Base-by-base conservation (phyloP, 108 stramenopile species). In the Cyclotella baltica region DNA sequence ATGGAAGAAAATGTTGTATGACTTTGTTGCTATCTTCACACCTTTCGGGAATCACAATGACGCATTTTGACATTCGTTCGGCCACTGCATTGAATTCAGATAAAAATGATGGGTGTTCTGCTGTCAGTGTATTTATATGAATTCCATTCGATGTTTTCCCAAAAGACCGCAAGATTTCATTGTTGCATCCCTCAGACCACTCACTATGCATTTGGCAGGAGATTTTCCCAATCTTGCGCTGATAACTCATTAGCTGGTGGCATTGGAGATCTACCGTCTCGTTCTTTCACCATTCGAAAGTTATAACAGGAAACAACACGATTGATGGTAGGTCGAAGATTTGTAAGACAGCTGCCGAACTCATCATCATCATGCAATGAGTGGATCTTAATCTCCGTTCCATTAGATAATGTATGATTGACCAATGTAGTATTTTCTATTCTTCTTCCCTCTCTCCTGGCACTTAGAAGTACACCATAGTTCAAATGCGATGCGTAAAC, bases 151-250 rank as follows among this genome's bases (percentile, higher is more conserved):
- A 19, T 15, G 53, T 46, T 25, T 35, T 58, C 29, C 66, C 66
- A 52, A 76, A 57, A 8, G 29, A 58, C 0, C 75, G 27, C 22
- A 67, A 66, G 0, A 67, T 38, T 30, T 76, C 75, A 27, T 76
- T 76, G 56, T 76, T 76, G 66, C 75, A 76, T 8, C 75, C 75
- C n/a, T n/a, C n/a, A n/a, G n/a, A n/a, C n/a, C n/a, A n/a, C n/a
- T n/a, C n/a, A n/a, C n/a, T 67, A 67, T 0, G 66, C 19, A 20
- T 67, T 28, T 6, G 75, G 75, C 3, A 76, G 56, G 0, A 76
- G 66, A 35, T 35, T 58, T 3, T n/a, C 29, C 75, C 75, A 76
- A 67, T 76, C 75, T 0, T 57, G 15, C 1, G 75, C 35, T 25
- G 66, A 55, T 16, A 76, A 2, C 46, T 67, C 29, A 37, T 55